Evolutionary conservation across 495 filamentous ascomycete genomes (phyloP).

Genomic region (Amniculicola lignicola): DNA sequence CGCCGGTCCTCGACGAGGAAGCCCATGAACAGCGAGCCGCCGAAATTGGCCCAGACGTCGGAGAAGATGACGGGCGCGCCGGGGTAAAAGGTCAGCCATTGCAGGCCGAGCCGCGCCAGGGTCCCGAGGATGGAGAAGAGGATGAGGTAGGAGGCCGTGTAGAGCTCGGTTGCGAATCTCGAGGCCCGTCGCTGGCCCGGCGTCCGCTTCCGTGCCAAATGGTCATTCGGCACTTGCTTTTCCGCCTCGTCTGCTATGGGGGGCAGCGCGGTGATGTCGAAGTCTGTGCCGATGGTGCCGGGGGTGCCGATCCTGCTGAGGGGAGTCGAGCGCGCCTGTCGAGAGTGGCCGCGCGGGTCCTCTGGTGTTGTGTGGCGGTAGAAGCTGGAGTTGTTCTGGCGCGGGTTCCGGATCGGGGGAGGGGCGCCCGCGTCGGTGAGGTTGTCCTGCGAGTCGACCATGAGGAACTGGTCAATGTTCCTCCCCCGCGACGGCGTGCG

Average conservation of each 20-base stretch:
- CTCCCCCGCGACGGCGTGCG: constrained; percentile 16
- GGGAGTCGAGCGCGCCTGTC: not conserved
- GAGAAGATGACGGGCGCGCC: constrained; percentile 70
- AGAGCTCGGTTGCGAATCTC: constrained; percentile 64
- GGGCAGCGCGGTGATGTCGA: constrained; percentile 24
- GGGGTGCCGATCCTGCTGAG: too few relatives aligned
- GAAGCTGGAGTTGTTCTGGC: not conserved
- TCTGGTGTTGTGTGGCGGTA: constrained; percentile 21
- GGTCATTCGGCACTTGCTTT: constrained; percentile 2
- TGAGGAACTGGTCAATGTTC: constrained; percentile 19
- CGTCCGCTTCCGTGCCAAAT: too few relatives aligned
- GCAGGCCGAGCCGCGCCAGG: constrained; percentile 75
- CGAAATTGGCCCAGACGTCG: constrained; percentile 88
- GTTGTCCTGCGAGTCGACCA: constrained; percentile 26
- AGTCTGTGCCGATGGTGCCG: constrained; percentile 9
- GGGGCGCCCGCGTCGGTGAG: constrained; percentile 24
- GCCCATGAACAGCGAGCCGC: constrained; percentile 79
- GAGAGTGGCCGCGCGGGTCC: constrained; percentile 5
- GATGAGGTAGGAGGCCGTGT: constrained; percentile 75
- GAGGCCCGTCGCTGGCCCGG: constrained; percentile 39
- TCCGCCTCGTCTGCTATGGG: constrained; percentile 1
- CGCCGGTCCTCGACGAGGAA: constrained; percentile 77
- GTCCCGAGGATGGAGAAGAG: constrained; percentile 88
- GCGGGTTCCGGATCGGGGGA: constrained; percentile 26
- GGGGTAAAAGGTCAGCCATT: constrained; percentile 77